A percentile compares a stretch with the other conserved stretches of the same genome.
phyloP scores from a whole-genome alignment of 306 rosid genomes.

The Spatholobus suberectus region DNA sequence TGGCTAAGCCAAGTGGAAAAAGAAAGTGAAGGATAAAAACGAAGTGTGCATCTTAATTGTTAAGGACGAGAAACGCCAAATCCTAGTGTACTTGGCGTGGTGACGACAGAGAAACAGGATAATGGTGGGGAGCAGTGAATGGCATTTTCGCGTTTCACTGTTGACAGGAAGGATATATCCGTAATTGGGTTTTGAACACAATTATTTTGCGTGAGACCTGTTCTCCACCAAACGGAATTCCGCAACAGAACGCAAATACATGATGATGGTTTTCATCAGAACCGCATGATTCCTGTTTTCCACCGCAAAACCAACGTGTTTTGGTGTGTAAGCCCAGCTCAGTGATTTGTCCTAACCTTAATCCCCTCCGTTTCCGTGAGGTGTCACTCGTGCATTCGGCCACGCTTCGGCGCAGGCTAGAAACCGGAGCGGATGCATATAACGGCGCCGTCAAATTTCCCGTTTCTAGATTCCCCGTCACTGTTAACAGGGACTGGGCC shows the following conservation, averaged over 20 bases:
- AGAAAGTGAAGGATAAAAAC: neutral
- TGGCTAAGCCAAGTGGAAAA: neutral
- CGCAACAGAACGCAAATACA: slow-evolving; percentile 31
- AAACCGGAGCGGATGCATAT: slow-evolving; percentile 41
- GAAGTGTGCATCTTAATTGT: neutral
- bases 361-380: slow-evolving; percentile 14
- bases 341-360: neutral
- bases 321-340: slow-evolving; percentile 19
- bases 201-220: slow-evolving; percentile 55
- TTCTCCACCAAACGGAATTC: slow-evolving; percentile 62
- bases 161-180: slow-evolving; percentile 19
- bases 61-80: slow-evolving; percentile 7
- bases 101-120: neutral
- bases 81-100: slow-evolving; percentile 18
- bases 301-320: slow-evolving; percentile 9
- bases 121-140: neutral
- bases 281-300: slow-evolving; percentile 39
- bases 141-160: slow-evolving; percentile 38
- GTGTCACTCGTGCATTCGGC: slow-evolving; percentile 45
- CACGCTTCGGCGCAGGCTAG: slow-evolving; percentile 38
- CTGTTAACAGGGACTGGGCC: slow-evolving; percentile 74
- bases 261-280: slow-evolving; percentile 22
- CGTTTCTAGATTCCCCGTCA: slow-evolving; percentile 81
- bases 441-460: slow-evolving; percentile 97
- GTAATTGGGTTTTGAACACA: slow-evolving; percentile 42